Conservation (phyloP, 1,139 yeast genomes). For the Maudiozyma humilis region DNA sequence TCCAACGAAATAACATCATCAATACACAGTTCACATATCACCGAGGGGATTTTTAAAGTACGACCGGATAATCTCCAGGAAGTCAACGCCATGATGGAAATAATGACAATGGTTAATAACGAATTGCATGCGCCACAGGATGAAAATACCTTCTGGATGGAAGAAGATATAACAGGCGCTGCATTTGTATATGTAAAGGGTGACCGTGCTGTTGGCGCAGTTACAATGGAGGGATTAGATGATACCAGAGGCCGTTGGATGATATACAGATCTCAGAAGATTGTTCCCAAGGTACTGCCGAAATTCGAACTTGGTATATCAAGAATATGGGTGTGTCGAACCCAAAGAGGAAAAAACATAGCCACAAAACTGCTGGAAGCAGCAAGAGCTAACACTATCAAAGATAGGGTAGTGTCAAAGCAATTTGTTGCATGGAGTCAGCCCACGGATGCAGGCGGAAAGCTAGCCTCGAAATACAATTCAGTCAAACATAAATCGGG, state of each 20-base stretch:
- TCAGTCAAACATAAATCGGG: constrained; percentile 29
- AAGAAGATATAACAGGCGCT: constrained; percentile 16
- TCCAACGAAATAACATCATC: constrained; percentile 1
- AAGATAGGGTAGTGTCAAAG: constrained; percentile 17
- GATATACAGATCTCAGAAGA: constrained; percentile 22
- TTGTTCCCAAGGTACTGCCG: constrained; percentile 25
- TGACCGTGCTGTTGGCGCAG: constrained; percentile 26
- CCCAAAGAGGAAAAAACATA: constrained; percentile 23
- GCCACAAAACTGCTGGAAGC: constrained; percentile 26
- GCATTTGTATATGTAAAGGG: constrained; percentile 27
- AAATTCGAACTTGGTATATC: constrained; percentile 27
- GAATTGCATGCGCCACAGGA: constrained; percentile 30
- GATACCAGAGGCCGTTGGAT: constrained; percentile 27
- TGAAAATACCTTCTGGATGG: constrained; percentile 29
- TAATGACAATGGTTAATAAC: constrained; percentile 26
- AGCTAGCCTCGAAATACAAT: constrained; percentile 27
- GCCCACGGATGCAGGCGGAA: constrained; percentile 31
- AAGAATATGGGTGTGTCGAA: constrained; percentile 30
- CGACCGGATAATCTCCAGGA: constrained; percentile 19
- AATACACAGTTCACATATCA: neutral
- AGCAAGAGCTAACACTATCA: constrained; percentile 22
- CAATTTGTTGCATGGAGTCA: constrained; percentile 31
- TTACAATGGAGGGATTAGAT: constrained; percentile 23
- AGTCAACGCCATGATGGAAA: constrained; percentile 23
- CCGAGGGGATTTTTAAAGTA: constrained; percentile 20